Conservation (phyloP, 1,284 basidiomycete genomes). For the Neolentinus lepideus region DNA sequence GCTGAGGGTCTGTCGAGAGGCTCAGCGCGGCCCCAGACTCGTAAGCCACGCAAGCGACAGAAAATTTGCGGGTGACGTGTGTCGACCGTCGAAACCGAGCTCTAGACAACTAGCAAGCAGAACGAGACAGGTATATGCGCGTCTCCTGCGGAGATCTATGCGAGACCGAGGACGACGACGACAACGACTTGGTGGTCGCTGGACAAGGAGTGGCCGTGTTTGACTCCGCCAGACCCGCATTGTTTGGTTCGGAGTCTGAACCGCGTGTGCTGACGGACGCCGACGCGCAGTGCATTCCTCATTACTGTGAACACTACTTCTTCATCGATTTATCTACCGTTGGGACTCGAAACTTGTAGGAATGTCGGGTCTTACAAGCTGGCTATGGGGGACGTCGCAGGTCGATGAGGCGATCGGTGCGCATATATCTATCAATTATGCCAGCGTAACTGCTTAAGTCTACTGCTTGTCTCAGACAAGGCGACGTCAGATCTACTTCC, state of each 20-base stretch:
- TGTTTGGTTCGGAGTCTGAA: conserved; percentile 1
- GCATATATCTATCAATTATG: conserved; percentile 13
- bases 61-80: background rate
- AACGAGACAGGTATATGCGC: background rate
- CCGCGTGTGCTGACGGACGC: background rate
- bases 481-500: conserved; percentile 87
- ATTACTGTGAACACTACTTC: background rate
- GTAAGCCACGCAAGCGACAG: conserved; percentile 1
- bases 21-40: background rate
- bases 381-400: conserved; percentile 73
- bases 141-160: background rate
- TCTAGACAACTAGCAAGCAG: background rate
- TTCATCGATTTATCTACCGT: background rate
- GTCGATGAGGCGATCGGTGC: conserved; percentile 72
- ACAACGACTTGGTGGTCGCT: conserved; percentile 1
- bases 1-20: background rate
- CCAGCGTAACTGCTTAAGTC: conserved; percentile 1
- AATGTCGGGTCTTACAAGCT: conserved; percentile 44
- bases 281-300: background rate
- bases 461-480: conserved; percentile 52
- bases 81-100: background rate
- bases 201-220: background rate
- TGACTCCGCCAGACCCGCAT: background rate
- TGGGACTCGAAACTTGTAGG: background rate
- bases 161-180: background rate